Evolutionary conservation across 495 filamentous ascomycete genomes (phyloP).

Genomic region (Cairneyella variabilis): DNA sequence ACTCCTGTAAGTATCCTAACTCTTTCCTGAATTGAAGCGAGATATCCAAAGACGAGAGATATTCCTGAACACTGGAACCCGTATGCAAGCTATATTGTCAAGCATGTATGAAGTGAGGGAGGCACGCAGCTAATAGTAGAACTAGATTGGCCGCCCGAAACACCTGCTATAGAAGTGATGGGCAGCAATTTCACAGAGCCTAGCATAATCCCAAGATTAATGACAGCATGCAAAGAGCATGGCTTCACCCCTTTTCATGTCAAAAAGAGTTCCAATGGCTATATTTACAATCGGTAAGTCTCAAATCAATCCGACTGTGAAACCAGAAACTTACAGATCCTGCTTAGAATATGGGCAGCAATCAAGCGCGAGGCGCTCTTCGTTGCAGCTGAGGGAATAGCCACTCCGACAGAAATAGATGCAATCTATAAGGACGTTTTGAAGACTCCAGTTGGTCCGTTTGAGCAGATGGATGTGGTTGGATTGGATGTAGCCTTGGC

Average conservation of each 20-base stretch:
- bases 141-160: conserved; percentile 42
- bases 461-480: conserved; percentile 40
- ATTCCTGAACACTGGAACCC: too few relatives aligned
- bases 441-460: conserved; percentile 34
- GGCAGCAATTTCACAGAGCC: conserved; percentile 31
- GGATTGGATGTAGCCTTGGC: conserved; percentile 37
- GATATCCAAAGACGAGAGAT: too few relatives aligned
- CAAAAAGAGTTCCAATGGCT: conserved; percentile 31
- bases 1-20: conserved; percentile 37
- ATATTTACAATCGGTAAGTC: conserved; percentile 40
- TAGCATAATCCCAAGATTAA: conserved; percentile 24
- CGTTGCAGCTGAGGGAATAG: conserved; percentile 31
- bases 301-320: background rate
- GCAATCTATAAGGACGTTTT: conserved; percentile 37
- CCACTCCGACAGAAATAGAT: conserved; percentile 34
- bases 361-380: conserved; percentile 38
- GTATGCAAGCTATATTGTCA: too few relatives aligned
- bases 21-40: too few relatives aligned
- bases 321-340: background rate
- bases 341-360: conserved; percentile 37
- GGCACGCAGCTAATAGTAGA: too few relatives aligned
- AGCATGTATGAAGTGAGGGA: too few relatives aligned
- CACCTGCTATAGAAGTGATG: conserved; percentile 39
- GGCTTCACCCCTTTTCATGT: conserved; percentile 39
- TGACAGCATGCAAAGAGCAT: conserved; percentile 28